These are phyloP conservation scores for Anisodus acutangulus DNA, from an alignment of 257 asterid genomes.

Conservation along the genomic window DNA sequence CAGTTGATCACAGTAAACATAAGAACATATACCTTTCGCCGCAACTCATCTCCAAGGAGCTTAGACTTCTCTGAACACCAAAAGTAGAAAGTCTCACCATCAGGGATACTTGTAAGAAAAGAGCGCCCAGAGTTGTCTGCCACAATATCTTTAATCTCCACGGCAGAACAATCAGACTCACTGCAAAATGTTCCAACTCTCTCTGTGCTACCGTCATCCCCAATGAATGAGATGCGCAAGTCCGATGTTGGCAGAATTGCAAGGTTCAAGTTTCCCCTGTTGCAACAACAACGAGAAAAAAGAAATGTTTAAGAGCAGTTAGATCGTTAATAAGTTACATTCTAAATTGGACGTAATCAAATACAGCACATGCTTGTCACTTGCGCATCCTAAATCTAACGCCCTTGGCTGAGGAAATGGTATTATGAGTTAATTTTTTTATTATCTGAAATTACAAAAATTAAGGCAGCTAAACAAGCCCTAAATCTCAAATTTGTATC, in stretches of 20 bases:
- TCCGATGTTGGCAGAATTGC: slow-evolving; percentile 82
- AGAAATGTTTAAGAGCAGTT: not conserved
- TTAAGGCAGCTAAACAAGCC: not conserved
- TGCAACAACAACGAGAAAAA: slow-evolving; percentile 13
- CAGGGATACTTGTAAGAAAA: slow-evolving; percentile 58
- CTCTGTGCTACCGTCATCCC: slow-evolving; percentile 83
- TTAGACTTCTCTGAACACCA: slow-evolving; percentile 85
- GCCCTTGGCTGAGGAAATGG: slow-evolving; percentile 13
- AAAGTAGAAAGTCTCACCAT: slow-evolving; percentile 53
- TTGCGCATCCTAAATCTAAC: not conserved
- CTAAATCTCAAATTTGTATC: not conserved
- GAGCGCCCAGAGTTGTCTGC: slow-evolving; percentile 89
- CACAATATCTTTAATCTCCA: slow-evolving; percentile 63
- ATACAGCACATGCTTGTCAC: not conserved
- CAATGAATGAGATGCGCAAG: slow-evolving; percentile 77
- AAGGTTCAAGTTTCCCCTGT: slow-evolving; percentile 75
- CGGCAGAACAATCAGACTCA: slow-evolving; percentile 43
- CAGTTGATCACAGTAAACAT: slow-evolving; percentile 13
- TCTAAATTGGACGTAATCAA: not conserved
- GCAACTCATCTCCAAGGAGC: slow-evolving; percentile 74
- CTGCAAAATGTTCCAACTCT: slow-evolving; percentile 61
- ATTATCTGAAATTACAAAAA: not conserved
- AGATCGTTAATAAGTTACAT: not conserved
- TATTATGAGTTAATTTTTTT: not conserved
- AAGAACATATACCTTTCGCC: slow-evolving; percentile 57